A percentile compares a stretch with the other conserved stretches of the same genome.
These are phyloP conservation scores for Ulmus americana DNA, from an alignment of 331 rosid species.

Conservation along the genomic window DNA sequence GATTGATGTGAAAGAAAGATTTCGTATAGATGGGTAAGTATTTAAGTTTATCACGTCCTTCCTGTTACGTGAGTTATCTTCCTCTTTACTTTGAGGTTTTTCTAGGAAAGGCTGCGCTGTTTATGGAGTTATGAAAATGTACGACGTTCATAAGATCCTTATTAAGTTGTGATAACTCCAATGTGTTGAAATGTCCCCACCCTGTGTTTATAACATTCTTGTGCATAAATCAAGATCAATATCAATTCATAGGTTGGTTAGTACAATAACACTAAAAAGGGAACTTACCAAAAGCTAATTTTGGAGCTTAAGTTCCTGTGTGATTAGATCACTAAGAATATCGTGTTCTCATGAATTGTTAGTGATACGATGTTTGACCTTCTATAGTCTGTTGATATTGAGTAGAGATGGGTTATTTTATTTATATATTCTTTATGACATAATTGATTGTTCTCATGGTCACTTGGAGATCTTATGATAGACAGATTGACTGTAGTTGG, in stretches of 20 bases:
- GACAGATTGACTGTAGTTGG: background rate
- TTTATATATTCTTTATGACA: background rate
- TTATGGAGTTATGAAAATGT: background rate
- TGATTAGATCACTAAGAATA: background rate
- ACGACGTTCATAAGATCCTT: background rate
- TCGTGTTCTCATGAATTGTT: background rate
- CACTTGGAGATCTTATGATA: background rate
- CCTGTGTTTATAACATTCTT: too few relatives aligned
- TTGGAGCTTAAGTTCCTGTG: too few relatives aligned
- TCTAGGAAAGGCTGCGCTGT: background rate
- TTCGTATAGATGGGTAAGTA: constrained; percentile 14
- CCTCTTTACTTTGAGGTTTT: background rate
- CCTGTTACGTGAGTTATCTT: background rate
- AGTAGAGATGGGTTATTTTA: background rate
- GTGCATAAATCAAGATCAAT: too few relatives aligned
- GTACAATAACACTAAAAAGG: too few relatives aligned
- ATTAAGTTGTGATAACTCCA: background rate
- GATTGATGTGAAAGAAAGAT: constrained; percentile 45
- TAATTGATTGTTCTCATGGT: background rate
- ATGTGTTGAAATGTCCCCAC: background rate
- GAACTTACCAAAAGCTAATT: too few relatives aligned
- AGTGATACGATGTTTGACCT: background rate
- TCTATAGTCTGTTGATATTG: background rate
- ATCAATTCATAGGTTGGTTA: too few relatives aligned
- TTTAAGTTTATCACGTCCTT: background rate